These are phyloP conservation scores for Lactarius hatsudake DNA, from an alignment of 768 basidiomycete species.

Conservation along the genomic window DNA sequence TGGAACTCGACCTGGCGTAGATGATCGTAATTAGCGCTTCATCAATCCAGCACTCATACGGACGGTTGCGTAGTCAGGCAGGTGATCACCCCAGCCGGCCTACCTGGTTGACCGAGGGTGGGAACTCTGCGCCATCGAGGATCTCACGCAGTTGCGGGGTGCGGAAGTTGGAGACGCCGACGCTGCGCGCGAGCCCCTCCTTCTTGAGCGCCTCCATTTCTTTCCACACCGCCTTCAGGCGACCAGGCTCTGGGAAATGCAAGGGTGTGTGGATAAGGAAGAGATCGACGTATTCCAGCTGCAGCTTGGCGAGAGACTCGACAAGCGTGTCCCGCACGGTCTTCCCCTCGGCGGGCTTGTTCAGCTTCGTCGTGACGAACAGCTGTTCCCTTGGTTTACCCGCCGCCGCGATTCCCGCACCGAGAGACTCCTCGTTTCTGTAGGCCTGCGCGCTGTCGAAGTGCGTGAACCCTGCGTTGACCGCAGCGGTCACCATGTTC, in stretches of 20 bases:
- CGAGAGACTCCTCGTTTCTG: slow-evolving; percentile 39
- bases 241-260: slow-evolving; percentile 26
- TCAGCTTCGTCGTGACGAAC: slow-evolving; percentile 46
- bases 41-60: not conserved
- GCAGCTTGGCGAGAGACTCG: slow-evolving; percentile 41
- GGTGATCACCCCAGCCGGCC: not conserved
- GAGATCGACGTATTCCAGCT: slow-evolving; percentile 42
- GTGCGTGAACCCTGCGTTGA: slow-evolving; percentile 38
- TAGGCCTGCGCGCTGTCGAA: slow-evolving; percentile 43
- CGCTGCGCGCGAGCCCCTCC: slow-evolving; percentile 40
- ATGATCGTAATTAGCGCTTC: not conserved
- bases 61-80: not conserved
- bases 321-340: slow-evolving; percentile 40
- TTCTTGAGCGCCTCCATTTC: slow-evolving; percentile 42
- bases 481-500: slow-evolving; percentile 32
- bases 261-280: slow-evolving; percentile 45
- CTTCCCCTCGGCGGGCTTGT: slow-evolving; percentile 32
- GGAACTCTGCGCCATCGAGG: slow-evolving; percentile 42
- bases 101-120: slow-evolving; percentile 57
- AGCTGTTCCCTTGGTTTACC: slow-evolving; percentile 40
- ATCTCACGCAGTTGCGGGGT: slow-evolving; percentile 44
- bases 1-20: slow-evolving; percentile 49
- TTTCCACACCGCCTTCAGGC: slow-evolving; percentile 42
- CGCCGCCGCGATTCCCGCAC: slow-evolving; percentile 35
- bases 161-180: slow-evolving; percentile 58